Evolutionary conservation across 257 asterid genomes (phyloP), one percentile per base, ranked within the genome.

Genomic region (Mentha longifolia): DNA sequence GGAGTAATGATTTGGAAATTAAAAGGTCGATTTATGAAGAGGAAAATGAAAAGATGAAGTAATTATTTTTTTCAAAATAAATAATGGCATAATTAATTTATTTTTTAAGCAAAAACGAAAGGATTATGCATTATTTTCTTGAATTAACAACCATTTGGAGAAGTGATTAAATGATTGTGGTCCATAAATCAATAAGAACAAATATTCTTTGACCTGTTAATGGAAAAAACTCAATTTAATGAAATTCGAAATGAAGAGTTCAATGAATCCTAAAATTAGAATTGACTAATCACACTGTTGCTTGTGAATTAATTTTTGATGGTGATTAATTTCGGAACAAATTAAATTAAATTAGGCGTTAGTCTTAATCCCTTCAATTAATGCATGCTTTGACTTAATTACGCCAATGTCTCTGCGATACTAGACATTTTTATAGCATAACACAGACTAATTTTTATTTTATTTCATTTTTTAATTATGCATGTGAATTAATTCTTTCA

Each of bases 131-230:
- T 3, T 9, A 17, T 51, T 51, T 49, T 16, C 20, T n/a, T n/a
- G 19, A 49, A 6, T n/a, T 51, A 35, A 35, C 39, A 35, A 35
- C 39, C 14, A 51, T 51, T 47, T 17, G 16, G 5, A 3, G 13
- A 9, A 51, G 2, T 51, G 30, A 19, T 51, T 51, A 51, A 51
- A 47, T 17, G 14, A 7, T 20, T 75, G 83, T 80, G 89, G 87
- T 77, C 87, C 87, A 59, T 42, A 20, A 84, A 66, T 58, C 9
- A 30, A 52, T 35, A 71, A 72, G 72, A 43, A 75, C 65, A 45
- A 72, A 75, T 77, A 77, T 65, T 60, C 65, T 73, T 70, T 37
- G 64, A 71, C 73, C 77, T 71, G 59, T 73, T 25, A 37, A 72
- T 31, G 52, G 76, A 65, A 68, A 35, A 74, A 55, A 39, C 66